Evolutionary conservation across 2,329 filamentous ascomycete genomes (phyloP), one percentile per base, ranked within the genome.

Genomic region (Zymoseptoria crescenta): DNA sequence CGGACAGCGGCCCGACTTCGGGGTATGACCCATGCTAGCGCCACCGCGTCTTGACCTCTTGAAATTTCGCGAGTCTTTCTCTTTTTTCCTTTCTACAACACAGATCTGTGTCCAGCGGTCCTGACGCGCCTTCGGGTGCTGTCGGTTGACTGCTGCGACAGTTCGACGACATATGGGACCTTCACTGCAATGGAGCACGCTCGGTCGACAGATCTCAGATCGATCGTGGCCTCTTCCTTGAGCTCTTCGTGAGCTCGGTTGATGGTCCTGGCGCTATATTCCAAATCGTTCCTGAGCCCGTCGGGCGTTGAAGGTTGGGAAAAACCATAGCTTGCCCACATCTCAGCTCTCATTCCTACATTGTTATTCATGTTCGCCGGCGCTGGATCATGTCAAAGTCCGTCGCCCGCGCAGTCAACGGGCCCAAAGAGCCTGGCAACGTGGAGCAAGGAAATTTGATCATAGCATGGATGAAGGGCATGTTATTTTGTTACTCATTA

Each of bases 121-220:
- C 88, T 83, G 87, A 74, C 78, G 79, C 76, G 63, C 71, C 67
- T 70, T 65, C 66, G 65, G 69, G 73, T 71, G 78, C 81, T 80
- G 83, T 80, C 83, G 86, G 89, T 93, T 76, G 89, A 92, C 81
- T 83, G 77, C 83, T 88, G 84, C 65, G 81, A 85, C 89, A 93
- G 86, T 84, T 93, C 89, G 88, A 89, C 90, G 85, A 83, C 78
- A 75, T 74, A 90, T 86, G 88, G 88, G 91, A 87, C 86, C 87
- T 89, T 63, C 64, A 60, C 56, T 57, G 41, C 71, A 70, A 75
- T 86, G 91, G 88, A 84, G 91, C 87, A 88, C 90, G 77, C 92
- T 88, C 87, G 85, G 89, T 91, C 88, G 90, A 96, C 91, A 94
- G 89, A 86, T 94, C 87, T 89, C 75, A 95, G 87, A 96, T 75